These are phyloP conservation scores for Tuber aestivum DNA, from an alignment of 495 filamentous ascomycete genomes.

Conservation along the genomic window DNA sequence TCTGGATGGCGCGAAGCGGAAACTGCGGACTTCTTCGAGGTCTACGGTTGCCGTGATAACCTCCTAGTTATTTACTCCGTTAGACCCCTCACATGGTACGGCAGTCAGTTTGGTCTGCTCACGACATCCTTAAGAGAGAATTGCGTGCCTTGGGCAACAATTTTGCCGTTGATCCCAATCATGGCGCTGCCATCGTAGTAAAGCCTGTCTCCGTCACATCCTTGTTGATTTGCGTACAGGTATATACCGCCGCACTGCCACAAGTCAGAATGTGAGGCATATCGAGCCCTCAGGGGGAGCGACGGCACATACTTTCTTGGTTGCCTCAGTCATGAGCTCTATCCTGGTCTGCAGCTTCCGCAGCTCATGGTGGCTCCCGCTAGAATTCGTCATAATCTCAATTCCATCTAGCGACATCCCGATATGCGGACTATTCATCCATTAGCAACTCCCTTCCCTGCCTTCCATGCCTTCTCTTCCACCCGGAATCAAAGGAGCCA, in stretches of 20 bases:
- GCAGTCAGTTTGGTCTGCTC: slow-evolving; percentile 1
- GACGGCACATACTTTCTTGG: slow-evolving; percentile 50
- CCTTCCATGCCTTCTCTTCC: slow-evolving; percentile 47
- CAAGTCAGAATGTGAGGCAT: slow-evolving; percentile 10
- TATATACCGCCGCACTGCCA: slow-evolving; percentile 63
- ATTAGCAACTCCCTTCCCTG: slow-evolving; percentile 44
- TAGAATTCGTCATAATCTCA: slow-evolving; percentile 74
- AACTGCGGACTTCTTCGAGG: slow-evolving; percentile 64
- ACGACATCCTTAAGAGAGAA: slow-evolving; percentile 71
- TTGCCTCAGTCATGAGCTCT: slow-evolving; percentile 69
- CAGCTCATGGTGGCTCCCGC: slow-evolving; percentile 65
- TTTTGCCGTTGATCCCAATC: slow-evolving; percentile 67
- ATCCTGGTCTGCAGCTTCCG: slow-evolving; percentile 70
- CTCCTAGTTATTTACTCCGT: slow-evolving; percentile 47
- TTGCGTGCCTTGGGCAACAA: slow-evolving; percentile 66
- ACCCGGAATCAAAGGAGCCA: slow-evolving; percentile 43
- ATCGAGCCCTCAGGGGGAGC: slow-evolving; percentile 3
- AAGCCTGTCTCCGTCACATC: slow-evolving; percentile 63
- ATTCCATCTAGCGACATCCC: slow-evolving; percentile 56
- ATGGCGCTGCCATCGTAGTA: slow-evolving; percentile 65
- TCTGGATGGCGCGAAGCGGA: slow-evolving; percentile 51
- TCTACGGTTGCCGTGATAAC: slow-evolving; percentile 76
- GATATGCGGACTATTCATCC: slow-evolving; percentile 46
- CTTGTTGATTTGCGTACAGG: slow-evolving; percentile 66
- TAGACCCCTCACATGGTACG: slow-evolving; percentile 4